Percentiles rank a stretch among this genome's conserved stretches.
These are phyloP conservation scores for Botrytis fragariae DNA, from an alignment of 2,329 filamentous ascomycete genomes.

Conservation along the genomic window DNA sequence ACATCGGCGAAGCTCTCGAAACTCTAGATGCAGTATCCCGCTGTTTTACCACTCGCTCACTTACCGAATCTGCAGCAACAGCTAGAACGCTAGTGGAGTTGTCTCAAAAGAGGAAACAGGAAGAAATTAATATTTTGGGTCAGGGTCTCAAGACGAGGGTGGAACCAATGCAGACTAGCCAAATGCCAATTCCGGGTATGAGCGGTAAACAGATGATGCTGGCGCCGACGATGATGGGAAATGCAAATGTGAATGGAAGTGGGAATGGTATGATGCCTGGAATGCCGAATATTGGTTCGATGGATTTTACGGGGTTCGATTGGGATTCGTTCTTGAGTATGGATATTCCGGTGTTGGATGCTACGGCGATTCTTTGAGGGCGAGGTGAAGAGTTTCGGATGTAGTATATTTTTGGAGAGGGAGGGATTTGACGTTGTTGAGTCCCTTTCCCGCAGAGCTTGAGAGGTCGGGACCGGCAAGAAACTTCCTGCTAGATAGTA, in stretches of 20 bases:
- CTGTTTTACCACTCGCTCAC: conserved; percentile 25
- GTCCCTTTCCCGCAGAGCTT: not conserved
- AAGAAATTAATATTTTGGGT: conserved; percentile 19
- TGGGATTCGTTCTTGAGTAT: conserved; percentile 19
- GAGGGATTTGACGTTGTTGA: not conserved
- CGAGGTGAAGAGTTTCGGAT: not conserved
- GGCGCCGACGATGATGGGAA: conserved; percentile 4
- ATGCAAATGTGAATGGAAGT: not conserved
- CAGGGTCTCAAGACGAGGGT: not conserved
- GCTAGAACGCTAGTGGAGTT: conserved; percentile 27
- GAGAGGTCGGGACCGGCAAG: not conserved
- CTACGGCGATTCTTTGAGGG: conserved; percentile 4
- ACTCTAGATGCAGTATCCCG: conserved; percentile 25
- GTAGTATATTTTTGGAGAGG: not conserved
- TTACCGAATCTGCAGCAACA: conserved; percentile 29
- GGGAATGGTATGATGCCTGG: not conserved
- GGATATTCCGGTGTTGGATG: conserved; percentile 20
- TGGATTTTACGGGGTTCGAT: conserved; percentile 15
- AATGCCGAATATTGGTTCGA: not conserved
- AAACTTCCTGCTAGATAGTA: too few relatives aligned
- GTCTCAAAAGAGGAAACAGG: conserved; percentile 24
- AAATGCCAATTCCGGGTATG: not conserved
- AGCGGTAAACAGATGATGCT: not conserved
- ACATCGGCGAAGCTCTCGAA: conserved; percentile 27
- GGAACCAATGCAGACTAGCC: not conserved